Percentiles rank a stretch among this genome's conserved stretches.
Evolutionary conservation across 768 basidiomycete species (phyloP).

Genomic region (Tylopilus plumbeoviolaceoides): DNA sequence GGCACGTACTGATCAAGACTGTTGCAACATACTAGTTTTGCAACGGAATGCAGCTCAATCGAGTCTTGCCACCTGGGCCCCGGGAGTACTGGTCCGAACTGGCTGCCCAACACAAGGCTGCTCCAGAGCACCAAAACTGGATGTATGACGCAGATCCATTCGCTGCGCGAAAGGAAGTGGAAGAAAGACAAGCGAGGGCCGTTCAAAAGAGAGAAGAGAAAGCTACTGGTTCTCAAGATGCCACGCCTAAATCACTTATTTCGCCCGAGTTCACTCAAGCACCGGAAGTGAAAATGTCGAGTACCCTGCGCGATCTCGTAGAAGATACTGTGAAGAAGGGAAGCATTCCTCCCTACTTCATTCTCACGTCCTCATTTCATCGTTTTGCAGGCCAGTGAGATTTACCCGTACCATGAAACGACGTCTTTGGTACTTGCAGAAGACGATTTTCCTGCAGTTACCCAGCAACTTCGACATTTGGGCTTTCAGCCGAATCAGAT

Average conservation of each 20-base stretch:
- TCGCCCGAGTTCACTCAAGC: conserved; percentile 42
- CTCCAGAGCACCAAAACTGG: conserved; percentile 73
- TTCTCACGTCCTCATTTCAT: neutral
- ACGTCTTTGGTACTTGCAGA: conserved; percentile 35
- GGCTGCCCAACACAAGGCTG: conserved; percentile 61
- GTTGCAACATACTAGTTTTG: conserved; percentile 55
- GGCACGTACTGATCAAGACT: conserved; percentile 5
- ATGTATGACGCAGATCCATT: conserved; percentile 90
- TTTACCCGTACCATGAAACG: conserved; percentile 43
- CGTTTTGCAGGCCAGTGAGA: conserved; percentile 41
- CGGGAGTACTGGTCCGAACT: conserved; percentile 86
- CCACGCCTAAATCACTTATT: conserved; percentile 12
- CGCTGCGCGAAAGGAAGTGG: conserved; percentile 61
- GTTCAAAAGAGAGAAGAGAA: conserved; percentile 42
- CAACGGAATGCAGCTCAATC: conserved; percentile 69
- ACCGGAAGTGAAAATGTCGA: conserved; percentile 84
- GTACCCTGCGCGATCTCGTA: conserved; percentile 67
- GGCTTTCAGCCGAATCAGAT: conserved; percentile 63
- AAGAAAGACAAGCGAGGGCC: conserved; percentile 59
- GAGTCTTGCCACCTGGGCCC: conserved; percentile 76
- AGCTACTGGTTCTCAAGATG: conserved; percentile 7
- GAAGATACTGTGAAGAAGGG: conserved; percentile 81
- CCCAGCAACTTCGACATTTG: conserved; percentile 53
- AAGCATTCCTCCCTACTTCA: conserved; percentile 3
- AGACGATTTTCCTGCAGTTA: conserved; percentile 41